phyloP scores from a whole-genome alignment of 179 eudicot genomes.

The Heliamphora pulchella region DNA sequence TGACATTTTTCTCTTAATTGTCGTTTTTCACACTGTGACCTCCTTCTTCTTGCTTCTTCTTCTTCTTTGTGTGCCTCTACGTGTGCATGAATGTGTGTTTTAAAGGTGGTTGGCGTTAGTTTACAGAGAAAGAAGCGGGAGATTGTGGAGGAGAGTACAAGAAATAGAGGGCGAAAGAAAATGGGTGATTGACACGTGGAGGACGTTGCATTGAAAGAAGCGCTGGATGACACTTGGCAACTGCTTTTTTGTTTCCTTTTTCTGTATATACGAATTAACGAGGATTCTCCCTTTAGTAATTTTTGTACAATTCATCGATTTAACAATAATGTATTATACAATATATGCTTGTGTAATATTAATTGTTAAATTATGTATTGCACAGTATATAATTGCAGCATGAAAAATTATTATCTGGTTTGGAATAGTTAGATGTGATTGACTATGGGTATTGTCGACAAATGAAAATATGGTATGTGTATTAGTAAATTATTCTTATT shows the following conservation, averaged over 20 bases:
- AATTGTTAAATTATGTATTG: too few relatives aligned
- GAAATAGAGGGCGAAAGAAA: neutral
- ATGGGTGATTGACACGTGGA: slow-evolving; percentile 9
- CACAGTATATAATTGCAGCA: too few relatives aligned
- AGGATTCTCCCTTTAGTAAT: too few relatives aligned
- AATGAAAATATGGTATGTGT: too few relatives aligned
- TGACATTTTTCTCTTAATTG: neutral
- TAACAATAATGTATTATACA: too few relatives aligned
- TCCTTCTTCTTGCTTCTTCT: neutral
- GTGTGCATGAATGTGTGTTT: neutral
- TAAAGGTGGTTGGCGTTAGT: neutral
- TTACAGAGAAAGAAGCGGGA: neutral
- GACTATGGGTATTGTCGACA: too few relatives aligned
- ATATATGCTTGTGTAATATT: too few relatives aligned
- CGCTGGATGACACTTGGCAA: neutral
- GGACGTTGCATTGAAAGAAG: neutral
- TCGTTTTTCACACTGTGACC: neutral
- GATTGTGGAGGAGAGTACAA: neutral
- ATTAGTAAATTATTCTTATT: too few relatives aligned
- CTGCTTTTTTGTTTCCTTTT: neutral
- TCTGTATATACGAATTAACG: too few relatives aligned
- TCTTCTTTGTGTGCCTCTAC: neutral
- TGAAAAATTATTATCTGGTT: too few relatives aligned
- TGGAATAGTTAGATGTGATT: too few relatives aligned
- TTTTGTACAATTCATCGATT: too few relatives aligned